Evolutionary conservation across 331 rosid species (phyloP), one percentile per base, ranked within the genome.

Genomic region (Quercus lobata): DNA sequence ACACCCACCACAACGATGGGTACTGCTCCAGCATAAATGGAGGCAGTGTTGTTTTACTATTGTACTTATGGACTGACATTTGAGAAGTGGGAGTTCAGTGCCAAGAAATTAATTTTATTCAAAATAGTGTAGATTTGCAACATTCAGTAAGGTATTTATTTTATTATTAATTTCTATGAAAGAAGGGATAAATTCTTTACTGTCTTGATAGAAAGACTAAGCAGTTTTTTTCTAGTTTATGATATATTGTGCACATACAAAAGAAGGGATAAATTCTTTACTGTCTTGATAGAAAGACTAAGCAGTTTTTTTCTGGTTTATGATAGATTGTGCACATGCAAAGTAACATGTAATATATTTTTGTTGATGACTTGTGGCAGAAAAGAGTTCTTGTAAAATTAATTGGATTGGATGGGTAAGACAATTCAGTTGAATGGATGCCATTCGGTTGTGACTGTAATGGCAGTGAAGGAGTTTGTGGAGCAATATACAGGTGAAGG

Each of bases 401-500:
- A 77, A 19, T 9, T 49, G 72, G 66, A 57, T 73, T 19, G 5
- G 27, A 89, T 89, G 92, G 92, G 85, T 27, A 84, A 76, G 84
- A 86, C 90, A 5, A 41, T 86, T 80, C 76, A 49, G 16, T 54
- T 89, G 69, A 27, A 46, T 71, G 97, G 97, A 77, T 94, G 91
- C 83, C 96, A 93, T 76, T 22, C 71, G 4, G 1, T 5, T 73
- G 82, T 83, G 56, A 56, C 85, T 6, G 82, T 70, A 8, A 8
- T 57, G 4, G 3, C 14, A 0, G 90, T 90, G 5, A 85, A 52
- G 62, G 19, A 0, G 7, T 94, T 78, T 87, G 71, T 94, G 41
- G 97, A 94, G 82, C 65, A 19, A 78, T 63, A 66, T 63, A 84
- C 91, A 2, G 97, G 97, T 78, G 35, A 82, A 78, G 96, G 81